Percentiles rank a stretch among this genome's conserved stretches.
phyloP scores from a whole-genome alignment of 352 stramenopile genomes.

The Globisporangium viniferum region DNA sequence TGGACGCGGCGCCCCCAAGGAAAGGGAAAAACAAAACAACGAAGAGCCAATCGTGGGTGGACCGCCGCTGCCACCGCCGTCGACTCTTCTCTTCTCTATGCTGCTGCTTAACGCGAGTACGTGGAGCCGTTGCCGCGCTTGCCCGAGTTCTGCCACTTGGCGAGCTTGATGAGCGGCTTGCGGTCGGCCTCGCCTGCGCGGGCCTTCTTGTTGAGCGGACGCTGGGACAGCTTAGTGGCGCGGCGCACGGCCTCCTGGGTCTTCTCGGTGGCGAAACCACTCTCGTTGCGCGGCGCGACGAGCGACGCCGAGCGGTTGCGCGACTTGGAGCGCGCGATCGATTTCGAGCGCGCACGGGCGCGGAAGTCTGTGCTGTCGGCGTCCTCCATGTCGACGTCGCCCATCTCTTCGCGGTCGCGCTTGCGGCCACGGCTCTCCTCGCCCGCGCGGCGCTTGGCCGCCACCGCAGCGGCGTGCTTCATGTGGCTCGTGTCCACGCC shows the following conservation, averaged over 20 bases:
- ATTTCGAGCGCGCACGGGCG: constrained; percentile 72
- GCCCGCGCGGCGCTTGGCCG: constrained; percentile 58
- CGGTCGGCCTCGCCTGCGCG: constrained; percentile 80
- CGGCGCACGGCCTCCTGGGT: constrained; percentile 41
- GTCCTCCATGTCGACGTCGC: constrained; percentile 88
- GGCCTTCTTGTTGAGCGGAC: constrained; percentile 78
- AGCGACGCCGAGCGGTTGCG: constrained; percentile 80
- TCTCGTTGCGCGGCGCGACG: constrained; percentile 67
- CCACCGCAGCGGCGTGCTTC: constrained; percentile 80
- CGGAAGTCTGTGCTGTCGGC: constrained; percentile 72
- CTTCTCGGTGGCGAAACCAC: constrained; percentile 59
- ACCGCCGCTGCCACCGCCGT: not conserved
- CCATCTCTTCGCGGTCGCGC: constrained; percentile 77
- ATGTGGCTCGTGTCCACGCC: constrained; percentile 91
- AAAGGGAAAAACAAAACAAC: constrained; percentile 12
- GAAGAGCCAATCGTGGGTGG: constrained; percentile 4
- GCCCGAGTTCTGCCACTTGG: constrained; percentile 88
- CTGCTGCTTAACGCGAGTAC: constrained; percentile 66
- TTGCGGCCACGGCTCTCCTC: constrained; percentile 85
- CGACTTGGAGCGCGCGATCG: constrained; percentile 67
- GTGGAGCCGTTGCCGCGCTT: constrained; percentile 81
- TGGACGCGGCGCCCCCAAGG: not conserved
- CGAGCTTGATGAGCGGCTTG: constrained; percentile 76
- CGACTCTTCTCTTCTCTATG: constrained; percentile 18
- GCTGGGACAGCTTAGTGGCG: constrained; percentile 57